Percentiles rank a stretch among this genome's conserved stretches.
Evolutionary conservation across 2,329 filamentous ascomycete genomes (phyloP).

Genomic region (Aspergillus alliaceus): DNA sequence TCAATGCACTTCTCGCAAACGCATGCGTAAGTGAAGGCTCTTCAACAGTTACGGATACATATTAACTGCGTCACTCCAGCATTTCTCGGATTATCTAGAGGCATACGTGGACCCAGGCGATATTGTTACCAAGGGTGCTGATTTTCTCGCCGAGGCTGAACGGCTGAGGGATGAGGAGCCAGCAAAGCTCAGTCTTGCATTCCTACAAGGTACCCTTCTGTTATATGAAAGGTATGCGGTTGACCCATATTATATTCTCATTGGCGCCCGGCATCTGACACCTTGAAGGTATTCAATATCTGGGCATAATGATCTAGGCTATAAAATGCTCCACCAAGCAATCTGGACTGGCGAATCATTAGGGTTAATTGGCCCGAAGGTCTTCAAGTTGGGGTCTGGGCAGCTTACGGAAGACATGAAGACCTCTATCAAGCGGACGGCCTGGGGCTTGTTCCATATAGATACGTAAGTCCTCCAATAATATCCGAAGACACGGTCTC

Average conservation of each 20-base stretch:
- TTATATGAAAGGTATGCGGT: constrained; percentile 33
- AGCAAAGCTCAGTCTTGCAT: constrained; percentile 27
- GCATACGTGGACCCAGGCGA: constrained; percentile 38
- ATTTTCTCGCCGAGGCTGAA: constrained; percentile 40
- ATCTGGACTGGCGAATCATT: constrained; percentile 34
- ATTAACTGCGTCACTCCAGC: constrained; percentile 20
- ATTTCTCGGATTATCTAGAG: constrained; percentile 41
- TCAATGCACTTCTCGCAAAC: constrained; percentile 80
- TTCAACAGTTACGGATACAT: neutral
- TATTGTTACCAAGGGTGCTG: constrained; percentile 36
- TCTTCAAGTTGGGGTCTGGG: constrained; percentile 19
- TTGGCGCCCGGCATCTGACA: neutral
- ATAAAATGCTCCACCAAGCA: constrained; percentile 38
- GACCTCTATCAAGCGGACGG: constrained; percentile 30
- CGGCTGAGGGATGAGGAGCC: constrained; percentile 24
- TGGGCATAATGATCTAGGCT: constrained; percentile 37
- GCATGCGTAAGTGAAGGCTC: constrained; percentile 34
- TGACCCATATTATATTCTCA: neutral
- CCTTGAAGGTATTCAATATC: constrained; percentile 35
- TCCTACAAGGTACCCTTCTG: constrained; percentile 36
- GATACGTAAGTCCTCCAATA: constrained; percentile 33
- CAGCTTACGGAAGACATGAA: constrained; percentile 31
- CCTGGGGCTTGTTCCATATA: constrained; percentile 40
- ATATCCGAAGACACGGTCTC: neutral
- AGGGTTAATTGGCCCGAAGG: constrained; percentile 31